These are phyloP conservation scores for Nakaseomyces glabratus DNA, from an alignment of 1,139 yeast species.

Conservation along the genomic window DNA sequence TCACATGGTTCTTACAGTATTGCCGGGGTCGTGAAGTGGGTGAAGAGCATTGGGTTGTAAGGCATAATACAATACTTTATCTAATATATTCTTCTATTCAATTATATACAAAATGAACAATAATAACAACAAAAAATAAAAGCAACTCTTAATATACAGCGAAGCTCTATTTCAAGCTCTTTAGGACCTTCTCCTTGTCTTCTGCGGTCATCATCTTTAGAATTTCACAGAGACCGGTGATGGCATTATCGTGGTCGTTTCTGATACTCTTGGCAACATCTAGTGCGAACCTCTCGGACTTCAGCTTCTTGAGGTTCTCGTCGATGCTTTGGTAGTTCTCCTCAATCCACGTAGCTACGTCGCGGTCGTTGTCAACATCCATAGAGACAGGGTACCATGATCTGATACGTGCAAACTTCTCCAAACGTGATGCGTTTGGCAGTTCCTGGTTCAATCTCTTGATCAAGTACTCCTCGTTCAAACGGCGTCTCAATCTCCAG, in stretches of 20 bases:
- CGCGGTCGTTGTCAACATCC: slow-evolving; percentile 64
- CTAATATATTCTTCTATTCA: too few relatives aligned
- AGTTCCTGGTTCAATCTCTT: slow-evolving; percentile 63
- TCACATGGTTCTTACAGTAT: background rate
- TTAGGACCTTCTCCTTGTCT: slow-evolving; percentile 42
- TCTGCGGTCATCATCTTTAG: slow-evolving; percentile 49
- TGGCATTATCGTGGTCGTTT: slow-evolving; percentile 46
- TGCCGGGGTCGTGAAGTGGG: background rate
- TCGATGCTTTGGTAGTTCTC: slow-evolving; percentile 60
- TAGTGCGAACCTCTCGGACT: slow-evolving; percentile 54
- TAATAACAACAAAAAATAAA: background rate
- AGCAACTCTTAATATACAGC: too few relatives aligned
- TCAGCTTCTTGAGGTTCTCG: slow-evolving; percentile 53
- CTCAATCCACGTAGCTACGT: slow-evolving; percentile 81
- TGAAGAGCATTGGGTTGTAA: too few relatives aligned
- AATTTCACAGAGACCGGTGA: slow-evolving; percentile 53
- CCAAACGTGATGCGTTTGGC: slow-evolving; percentile 58
- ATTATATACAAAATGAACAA: too few relatives aligned
- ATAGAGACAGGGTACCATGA: slow-evolving; percentile 76
- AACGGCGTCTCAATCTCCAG: slow-evolving; percentile 97
- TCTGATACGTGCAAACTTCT: slow-evolving; percentile 76
- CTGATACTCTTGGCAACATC: slow-evolving; percentile 52
- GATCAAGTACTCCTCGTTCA: slow-evolving; percentile 83
- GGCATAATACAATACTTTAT: too few relatives aligned
- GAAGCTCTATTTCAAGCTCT: slow-evolving; percentile 5